phyloP scores from a whole-genome alignment of 2,329 filamentous ascomycete genomes.

The Ophiostoma sp. region DNA sequence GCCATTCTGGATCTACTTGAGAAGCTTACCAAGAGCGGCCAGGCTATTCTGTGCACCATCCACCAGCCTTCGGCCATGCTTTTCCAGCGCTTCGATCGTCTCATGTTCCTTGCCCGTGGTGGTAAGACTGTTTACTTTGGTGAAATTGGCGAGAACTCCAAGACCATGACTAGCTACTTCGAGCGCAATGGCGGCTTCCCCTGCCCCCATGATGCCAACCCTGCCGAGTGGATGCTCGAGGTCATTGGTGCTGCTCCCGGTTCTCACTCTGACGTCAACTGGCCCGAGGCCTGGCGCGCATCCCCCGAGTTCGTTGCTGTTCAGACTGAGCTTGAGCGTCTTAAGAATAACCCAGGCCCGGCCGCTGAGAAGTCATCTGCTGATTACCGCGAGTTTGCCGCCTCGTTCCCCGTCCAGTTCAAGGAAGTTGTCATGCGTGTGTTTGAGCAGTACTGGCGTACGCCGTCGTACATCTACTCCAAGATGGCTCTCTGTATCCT shows the following conservation, averaged over 20 bases:
- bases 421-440: slow-evolving; percentile 64
- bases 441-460: slow-evolving; percentile 78
- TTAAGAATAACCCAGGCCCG: slow-evolving; percentile 46
- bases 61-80: slow-evolving; percentile 95
- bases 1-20: slow-evolving; percentile 82
- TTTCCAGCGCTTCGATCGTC: slow-evolving; percentile 82
- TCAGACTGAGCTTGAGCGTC: slow-evolving; percentile 51
- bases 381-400: slow-evolving; percentile 67
- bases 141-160: slow-evolving; percentile 62
- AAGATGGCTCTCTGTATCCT: slow-evolving; percentile 64
- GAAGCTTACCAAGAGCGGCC: slow-evolving; percentile 81
- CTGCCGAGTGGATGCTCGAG: slow-evolving; percentile 74
- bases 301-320: slow-evolving; percentile 53
- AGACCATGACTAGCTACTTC: slow-evolving; percentile 66
- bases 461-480: slow-evolving; percentile 81
- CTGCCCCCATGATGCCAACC: slow-evolving; percentile 66
- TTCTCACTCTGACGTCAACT: slow-evolving; percentile 57
- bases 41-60: slow-evolving; percentile 94
- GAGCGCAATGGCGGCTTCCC: slow-evolving; percentile 61
- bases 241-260: slow-evolving; percentile 60
- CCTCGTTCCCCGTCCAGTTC: slow-evolving; percentile 64
- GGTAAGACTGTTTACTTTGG: slow-evolving; percentile 78
- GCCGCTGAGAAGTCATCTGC: slow-evolving; percentile 38
- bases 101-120: slow-evolving; percentile 72
- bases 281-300: slow-evolving; percentile 57